These are phyloP conservation scores for Tolypocladium tundrense DNA, from an alignment of 2,329 filamentous ascomycete species.

Conservation along the genomic window DNA sequence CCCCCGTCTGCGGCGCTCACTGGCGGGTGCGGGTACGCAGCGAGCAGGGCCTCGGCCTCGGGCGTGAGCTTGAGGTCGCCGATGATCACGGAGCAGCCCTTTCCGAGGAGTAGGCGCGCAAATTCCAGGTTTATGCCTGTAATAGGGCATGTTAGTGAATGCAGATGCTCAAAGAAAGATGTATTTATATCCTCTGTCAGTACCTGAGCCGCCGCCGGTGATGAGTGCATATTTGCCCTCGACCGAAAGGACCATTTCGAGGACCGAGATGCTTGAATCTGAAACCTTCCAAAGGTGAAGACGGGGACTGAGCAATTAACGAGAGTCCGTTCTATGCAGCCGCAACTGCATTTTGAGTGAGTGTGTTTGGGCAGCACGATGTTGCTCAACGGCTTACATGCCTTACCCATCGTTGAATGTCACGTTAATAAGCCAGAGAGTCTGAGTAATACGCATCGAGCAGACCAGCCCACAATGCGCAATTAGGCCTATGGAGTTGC, in stretches of 20 bases:
- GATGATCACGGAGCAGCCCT: conserved; percentile 26
- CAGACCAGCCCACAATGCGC: neutral
- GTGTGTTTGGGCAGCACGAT: neutral
- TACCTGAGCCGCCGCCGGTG: conserved; percentile 18
- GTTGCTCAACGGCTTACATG: neutral
- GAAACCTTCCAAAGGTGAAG: neutral
- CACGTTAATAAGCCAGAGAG: neutral
- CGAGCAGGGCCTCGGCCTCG: conserved; percentile 22
- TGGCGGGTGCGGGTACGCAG: conserved; percentile 15
- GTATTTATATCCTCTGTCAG: neutral
- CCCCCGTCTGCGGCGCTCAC: neutral
- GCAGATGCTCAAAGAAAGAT: neutral
- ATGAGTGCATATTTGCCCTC: conserved; percentile 20
- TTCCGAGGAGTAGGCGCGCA: conserved; percentile 19
- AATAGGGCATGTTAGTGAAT: neutral
- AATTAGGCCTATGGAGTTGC: neutral
- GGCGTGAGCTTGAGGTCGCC: conserved; percentile 23
- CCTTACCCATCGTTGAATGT: neutral
- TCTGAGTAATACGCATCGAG: neutral
- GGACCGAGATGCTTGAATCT: neutral
- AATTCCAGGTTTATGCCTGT: conserved; percentile 27
- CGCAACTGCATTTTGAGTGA: neutral
- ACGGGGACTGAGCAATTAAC: neutral
- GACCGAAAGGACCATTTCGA: conserved; percentile 10
- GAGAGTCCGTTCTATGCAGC: neutral